Conservation (phyloP, 2,329 filamentous ascomycete genomes). For the Fulvia fulva region DNA sequence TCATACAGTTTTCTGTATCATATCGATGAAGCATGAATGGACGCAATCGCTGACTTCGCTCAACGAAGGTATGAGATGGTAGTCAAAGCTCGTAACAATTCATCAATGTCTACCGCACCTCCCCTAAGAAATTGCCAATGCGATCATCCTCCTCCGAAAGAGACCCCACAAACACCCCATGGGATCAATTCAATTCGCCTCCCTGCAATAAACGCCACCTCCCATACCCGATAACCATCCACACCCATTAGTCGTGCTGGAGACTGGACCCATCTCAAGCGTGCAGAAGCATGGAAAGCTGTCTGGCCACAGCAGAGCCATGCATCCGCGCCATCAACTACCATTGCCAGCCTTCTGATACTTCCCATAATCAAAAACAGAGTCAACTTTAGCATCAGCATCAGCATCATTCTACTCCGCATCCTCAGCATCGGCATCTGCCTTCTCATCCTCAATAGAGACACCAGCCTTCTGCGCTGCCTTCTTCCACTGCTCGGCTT, state of each 20-base stretch:
- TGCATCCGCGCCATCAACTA: no score
- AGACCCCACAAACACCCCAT: neutral
- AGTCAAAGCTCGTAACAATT: neutral
- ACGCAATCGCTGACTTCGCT: neutral
- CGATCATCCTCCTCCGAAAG: neutral
- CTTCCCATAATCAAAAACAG: no score
- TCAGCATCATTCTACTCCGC: conserved; percentile 5
- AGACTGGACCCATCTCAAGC: neutral
- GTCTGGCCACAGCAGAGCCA: neutral
- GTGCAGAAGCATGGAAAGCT: neutral
- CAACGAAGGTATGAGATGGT: neutral
- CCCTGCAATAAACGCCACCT: neutral
- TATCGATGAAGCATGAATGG: neutral
- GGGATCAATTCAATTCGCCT: neutral
- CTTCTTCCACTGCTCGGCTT: conserved; percentile 75
- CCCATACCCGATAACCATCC: neutral
- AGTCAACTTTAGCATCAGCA: no score
- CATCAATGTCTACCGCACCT: neutral
- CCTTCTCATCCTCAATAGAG: conserved; percentile 23
- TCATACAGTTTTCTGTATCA: neutral
- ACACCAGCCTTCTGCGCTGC: conserved; percentile 34
- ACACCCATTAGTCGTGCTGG: neutral
- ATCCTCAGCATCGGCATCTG: conserved; percentile 14
- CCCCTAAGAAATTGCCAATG: neutral
- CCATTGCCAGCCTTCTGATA: no score